Evolutionary conservation across 208 protist genomes (phyloP), one percentile per base, ranked within the genome.

Genomic region (Acanthamoeba healyi): DNA sequence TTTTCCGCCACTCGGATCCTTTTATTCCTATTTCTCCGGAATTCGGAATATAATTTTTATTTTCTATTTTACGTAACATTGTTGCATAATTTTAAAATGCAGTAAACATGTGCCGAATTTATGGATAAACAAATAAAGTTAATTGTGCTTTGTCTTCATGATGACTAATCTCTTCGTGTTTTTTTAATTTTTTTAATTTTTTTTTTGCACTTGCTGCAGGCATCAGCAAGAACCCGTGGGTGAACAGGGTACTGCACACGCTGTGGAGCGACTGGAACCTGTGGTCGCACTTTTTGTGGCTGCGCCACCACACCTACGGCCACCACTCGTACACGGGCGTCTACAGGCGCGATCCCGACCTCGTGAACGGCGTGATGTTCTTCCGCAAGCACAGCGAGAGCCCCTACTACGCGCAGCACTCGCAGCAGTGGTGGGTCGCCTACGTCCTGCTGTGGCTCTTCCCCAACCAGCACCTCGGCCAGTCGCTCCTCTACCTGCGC

Each of bases 291-390:
- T 82, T 82, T 46, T 26, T 91, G 32, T 93, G 89, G 89, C 65
- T 81, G 46, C 63, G 67, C 42, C 89, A 93, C 44, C 89, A 93
- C 89, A 65, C 56, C 42, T 82, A 82, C 70, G 89, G 89, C 12
- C 89, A 93, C 89, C 89, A 93, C 89, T 58, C 44, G 46, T 81
- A 93, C 70, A 93, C 89, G 17, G 67, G 67, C 89, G 40, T 93
- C 29, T 81, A 42, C 65, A 40, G 63, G 32, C 89, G 56, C 26
- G 89, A 93, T 46, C 89, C 89, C 29, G 89, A 93, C 32, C 49
- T 82, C 46, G 89, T 61, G 32, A 74, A 93, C 89, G 63, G 56
- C 34, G 17, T 29, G 56, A 0, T 72, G 12, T 44, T 91, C 84
- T 63, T 91, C 84, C 84, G 84, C 84, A 91, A 91, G 58, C 84